Conservation (phyloP, 768 basidiomycete genomes). For the Amanita pallidorosea region DNA sequence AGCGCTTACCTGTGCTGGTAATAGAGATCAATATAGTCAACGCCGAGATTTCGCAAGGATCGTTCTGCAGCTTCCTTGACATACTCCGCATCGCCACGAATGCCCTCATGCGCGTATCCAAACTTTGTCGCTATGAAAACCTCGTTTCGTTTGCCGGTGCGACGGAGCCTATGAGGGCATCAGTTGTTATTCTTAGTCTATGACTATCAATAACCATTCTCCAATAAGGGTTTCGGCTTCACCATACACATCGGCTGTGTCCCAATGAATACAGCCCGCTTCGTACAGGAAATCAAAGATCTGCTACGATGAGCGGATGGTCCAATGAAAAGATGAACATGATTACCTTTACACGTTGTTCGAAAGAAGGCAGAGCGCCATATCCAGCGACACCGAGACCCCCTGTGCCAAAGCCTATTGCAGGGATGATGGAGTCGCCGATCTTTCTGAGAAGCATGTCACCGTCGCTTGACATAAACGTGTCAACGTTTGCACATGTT, state of each 20-base stretch:
- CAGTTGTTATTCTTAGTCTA: background rate
- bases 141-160: conserved; percentile 35
- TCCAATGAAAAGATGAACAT: background rate
- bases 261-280: conserved; percentile 35
- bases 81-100: conserved; percentile 26
- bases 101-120: conserved; percentile 10
- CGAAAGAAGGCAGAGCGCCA: conserved; percentile 33
- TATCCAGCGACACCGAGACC: conserved; percentile 36
- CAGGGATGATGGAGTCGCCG: conserved; percentile 30
- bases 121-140: conserved; percentile 56
- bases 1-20: conserved; percentile 24
- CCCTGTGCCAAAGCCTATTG: conserved; percentile 55
- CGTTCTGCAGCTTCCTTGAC: conserved; percentile 20
- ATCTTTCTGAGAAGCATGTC: conserved; percentile 22
- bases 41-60: conserved; percentile 23
- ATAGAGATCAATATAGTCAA: conserved; percentile 26
- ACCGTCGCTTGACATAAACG: too few species aligned
- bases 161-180: conserved; percentile 28
- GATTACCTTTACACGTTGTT: conserved; percentile 47
- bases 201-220: conserved; percentile 23
- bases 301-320: conserved; percentile 10
- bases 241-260: conserved; percentile 35
- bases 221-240: conserved; percentile 32
- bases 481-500: too few species aligned
- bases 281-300: conserved; percentile 31